Evolutionary conservation across 139 green algal genomes (phyloP).

Genomic region (Mychonastes homosphaera): DNA sequence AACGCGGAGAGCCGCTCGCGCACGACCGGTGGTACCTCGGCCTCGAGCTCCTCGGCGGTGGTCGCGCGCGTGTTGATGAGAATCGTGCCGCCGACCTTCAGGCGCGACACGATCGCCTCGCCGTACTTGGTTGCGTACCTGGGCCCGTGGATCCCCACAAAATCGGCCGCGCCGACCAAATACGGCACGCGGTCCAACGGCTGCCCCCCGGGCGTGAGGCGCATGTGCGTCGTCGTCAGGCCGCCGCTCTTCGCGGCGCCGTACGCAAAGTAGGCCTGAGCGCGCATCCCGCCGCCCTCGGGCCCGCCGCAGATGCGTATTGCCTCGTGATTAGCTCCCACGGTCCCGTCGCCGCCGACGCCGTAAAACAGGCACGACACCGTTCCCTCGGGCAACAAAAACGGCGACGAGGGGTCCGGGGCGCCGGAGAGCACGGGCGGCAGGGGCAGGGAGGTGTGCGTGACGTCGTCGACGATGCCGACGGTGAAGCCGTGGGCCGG

Average conservation of each 20-base stretch:
- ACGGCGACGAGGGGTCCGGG: too few relatives aligned
- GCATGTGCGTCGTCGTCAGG: conserved; percentile 43
- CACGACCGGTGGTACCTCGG: conserved; percentile 9
- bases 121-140: conserved; percentile 14
- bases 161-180: conserved; percentile 39
- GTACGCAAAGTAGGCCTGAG: conserved; percentile 42
- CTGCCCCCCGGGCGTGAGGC: conserved; percentile 36
- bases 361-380: conserved; percentile 51
- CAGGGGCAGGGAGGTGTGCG: conserved; percentile 23
- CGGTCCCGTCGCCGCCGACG: conserved; percentile 44
- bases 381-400: conserved; percentile 29
- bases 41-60: conserved; percentile 13
- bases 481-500: conserved; percentile 10
- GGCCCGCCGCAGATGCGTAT: conserved; percentile 44
- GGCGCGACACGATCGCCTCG: conserved; percentile 12
- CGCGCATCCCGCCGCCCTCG: conserved; percentile 1
- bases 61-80: conserved; percentile 41
- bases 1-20: conserved; percentile 1
- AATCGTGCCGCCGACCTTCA: conserved; percentile 32
- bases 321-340: conserved; percentile 51
- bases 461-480: conserved; percentile 40
- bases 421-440: conserved; percentile 21
- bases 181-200: too few relatives aligned
- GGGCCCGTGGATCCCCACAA: conserved; percentile 30
- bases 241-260: conserved; percentile 45